These are phyloP conservation scores for Yarrowia sp. DNA, from an alignment of 805 yeast genomes.

Conservation along the genomic window DNA sequence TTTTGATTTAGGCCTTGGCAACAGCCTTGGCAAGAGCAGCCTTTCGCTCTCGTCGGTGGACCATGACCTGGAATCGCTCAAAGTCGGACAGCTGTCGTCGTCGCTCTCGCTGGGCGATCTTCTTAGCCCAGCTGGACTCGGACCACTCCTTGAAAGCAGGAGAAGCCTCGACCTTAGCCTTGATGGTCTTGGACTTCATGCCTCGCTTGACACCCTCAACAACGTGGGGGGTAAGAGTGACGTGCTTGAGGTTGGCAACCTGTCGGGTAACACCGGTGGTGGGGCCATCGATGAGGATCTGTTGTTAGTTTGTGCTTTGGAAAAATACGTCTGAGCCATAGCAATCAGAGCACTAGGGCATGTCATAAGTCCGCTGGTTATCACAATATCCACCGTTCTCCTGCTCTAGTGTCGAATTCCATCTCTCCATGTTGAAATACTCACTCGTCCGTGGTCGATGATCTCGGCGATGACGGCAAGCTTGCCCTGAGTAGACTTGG, in stretches of 20 bases:
- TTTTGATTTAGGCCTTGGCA: slow-evolving; percentile 56
- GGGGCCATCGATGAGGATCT: slow-evolving; percentile 88
- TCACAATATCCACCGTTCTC: neutral
- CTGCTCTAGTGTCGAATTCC: neutral
- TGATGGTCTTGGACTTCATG: slow-evolving; percentile 77
- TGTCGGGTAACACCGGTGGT: slow-evolving; percentile 84
- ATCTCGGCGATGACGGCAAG: slow-evolving; percentile 97
- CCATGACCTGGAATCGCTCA: slow-evolving; percentile 99
- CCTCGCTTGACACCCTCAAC: slow-evolving; percentile 89
- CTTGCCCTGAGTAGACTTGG: slow-evolving; percentile 58
- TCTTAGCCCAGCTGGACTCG: slow-evolving; percentile 94
- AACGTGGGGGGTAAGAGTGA: slow-evolving; percentile 89
- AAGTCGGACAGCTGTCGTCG: slow-evolving; percentile 93
- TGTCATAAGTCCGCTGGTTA: neutral
- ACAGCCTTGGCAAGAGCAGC: slow-evolving; percentile 92
- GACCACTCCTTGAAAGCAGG: slow-evolving; percentile 89
- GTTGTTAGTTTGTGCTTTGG: neutral
- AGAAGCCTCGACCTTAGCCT: slow-evolving; percentile 92
- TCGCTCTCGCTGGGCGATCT: slow-evolving; percentile 91
- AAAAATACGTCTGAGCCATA: neutral
- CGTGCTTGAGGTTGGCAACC: slow-evolving; percentile 80
- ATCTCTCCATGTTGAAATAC: slow-evolving; percentile 31
- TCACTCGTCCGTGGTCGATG: slow-evolving; percentile 97
- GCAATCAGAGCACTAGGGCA: neutral
- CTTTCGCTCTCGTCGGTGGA: slow-evolving; percentile 96